These are phyloP conservation scores for Petrea volubilis DNA, from an alignment of 257 asterid species.

Conservation along the genomic window DNA sequence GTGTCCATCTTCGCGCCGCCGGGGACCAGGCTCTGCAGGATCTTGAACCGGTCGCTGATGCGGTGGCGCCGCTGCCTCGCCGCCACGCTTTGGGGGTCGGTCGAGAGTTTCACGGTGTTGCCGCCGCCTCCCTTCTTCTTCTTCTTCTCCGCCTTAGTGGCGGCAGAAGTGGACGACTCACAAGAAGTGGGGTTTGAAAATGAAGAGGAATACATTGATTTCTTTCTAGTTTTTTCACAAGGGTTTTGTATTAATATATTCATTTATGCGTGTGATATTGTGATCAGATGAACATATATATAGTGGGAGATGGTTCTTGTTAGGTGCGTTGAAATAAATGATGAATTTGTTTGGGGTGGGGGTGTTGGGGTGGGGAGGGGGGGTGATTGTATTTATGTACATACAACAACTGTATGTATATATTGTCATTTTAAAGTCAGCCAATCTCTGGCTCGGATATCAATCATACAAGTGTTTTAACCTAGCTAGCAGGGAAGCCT, in stretches of 20 bases:
- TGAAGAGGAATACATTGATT: slow-evolving; percentile 22
- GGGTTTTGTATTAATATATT: neutral
- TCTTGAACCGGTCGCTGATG: slow-evolving; percentile 82
- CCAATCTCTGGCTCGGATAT: slow-evolving; percentile 32
- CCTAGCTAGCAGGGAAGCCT: slow-evolving; percentile 3
- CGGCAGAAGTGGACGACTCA: slow-evolving; percentile 14
- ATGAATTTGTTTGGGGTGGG: neutral
- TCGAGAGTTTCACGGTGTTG: slow-evolving; percentile 50
- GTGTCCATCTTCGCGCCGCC: slow-evolving; percentile 84
- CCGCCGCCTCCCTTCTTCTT: slow-evolving; percentile 24
- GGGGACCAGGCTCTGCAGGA: slow-evolving; percentile 70
- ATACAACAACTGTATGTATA: neutral
- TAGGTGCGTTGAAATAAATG: slow-evolving; percentile 28
- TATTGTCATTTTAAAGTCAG: slow-evolving; percentile 20
- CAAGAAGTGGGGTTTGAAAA: slow-evolving; percentile 27
- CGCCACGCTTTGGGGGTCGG: slow-evolving; percentile 86
- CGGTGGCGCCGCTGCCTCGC: slow-evolving; percentile 83
- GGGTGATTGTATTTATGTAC: no score
- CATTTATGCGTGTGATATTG: neutral
- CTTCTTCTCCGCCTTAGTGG: slow-evolving; percentile 14
- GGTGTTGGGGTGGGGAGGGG: neutral
- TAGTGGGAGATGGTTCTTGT: slow-evolving; percentile 14
- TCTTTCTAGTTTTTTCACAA: neutral
- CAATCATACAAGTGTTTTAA: slow-evolving; percentile 19
- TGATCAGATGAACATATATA: slow-evolving; percentile 24